Conservation (phyloP, 768 basidiomycete species). For the Lactifluus volemus region DNA sequence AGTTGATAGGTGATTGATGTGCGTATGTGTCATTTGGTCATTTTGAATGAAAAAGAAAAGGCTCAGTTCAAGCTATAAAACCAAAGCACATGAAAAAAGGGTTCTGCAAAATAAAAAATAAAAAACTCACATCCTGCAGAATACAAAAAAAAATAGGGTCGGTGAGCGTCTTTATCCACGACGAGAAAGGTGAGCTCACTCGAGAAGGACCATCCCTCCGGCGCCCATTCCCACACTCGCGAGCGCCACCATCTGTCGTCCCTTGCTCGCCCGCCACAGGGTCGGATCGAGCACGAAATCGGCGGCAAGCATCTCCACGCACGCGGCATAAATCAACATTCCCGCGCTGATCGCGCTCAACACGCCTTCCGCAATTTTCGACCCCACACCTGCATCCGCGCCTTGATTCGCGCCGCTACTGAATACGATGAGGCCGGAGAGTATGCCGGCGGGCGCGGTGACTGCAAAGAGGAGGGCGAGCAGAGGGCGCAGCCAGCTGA, state of each 20-base stretch:
- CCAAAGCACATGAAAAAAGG: neutral
- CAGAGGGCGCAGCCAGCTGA: constrained; percentile 35
- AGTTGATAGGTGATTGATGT: too few species aligned
- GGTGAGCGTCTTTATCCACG: neutral
- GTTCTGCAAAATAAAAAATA: neutral
- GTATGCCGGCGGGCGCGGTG: constrained; percentile 66
- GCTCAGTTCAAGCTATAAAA: neutral
- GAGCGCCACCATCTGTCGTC: constrained; percentile 47
- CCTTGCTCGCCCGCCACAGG: constrained; percentile 33
- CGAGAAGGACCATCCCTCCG: constrained; percentile 52
- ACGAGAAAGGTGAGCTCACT: constrained; percentile 23
- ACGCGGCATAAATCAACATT: constrained; percentile 75
- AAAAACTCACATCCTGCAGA: neutral
- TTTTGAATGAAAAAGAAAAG: neutral
- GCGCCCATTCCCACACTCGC: constrained; percentile 54
- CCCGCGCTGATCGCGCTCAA: constrained; percentile 80
- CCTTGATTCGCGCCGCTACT: constrained; percentile 23
- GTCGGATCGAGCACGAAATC: constrained; percentile 73
- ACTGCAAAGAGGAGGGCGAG: constrained; percentile 60
- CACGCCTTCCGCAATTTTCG: constrained; percentile 55
- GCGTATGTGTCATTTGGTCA: too few species aligned
- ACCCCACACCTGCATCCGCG: constrained; percentile 29
- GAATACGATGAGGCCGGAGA: constrained; percentile 46
- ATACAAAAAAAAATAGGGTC: neutral
- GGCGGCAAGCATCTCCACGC: constrained; percentile 80